Conservation (phyloP, 2,329 filamentous ascomycete genomes). For the Pseudocercospora musae region DNA sequence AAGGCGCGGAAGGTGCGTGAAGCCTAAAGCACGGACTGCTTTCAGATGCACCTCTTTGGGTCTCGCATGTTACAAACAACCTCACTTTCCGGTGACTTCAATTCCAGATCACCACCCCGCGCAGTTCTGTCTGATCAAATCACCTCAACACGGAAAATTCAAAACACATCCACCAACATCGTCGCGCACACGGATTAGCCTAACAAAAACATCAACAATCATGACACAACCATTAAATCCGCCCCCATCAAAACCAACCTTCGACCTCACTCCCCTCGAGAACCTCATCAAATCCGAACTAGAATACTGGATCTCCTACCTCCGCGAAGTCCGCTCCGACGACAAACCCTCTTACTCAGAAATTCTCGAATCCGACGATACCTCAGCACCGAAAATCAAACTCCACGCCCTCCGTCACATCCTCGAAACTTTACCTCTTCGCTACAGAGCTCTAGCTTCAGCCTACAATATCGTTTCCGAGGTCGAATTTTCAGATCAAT, state of each 20-base stretch:
- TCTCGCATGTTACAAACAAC: not conserved
- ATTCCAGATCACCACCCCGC: not conserved
- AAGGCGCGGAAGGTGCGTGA: not conserved
- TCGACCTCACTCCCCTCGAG: slow-evolving; percentile 2
- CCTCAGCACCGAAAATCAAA: not conserved
- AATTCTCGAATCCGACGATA: not conserved
- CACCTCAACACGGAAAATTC: not conserved
- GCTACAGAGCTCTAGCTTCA: slow-evolving; percentile 9
- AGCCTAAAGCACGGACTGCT: not conserved
- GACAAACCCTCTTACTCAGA: not conserved
- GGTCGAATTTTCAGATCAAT: not conserved
- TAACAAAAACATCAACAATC: not conserved
- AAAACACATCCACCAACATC: not conserved
- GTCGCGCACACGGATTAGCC: not conserved
- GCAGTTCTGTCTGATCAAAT: not conserved
- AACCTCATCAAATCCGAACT: slow-evolving; percentile 11
- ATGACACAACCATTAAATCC: not conserved
- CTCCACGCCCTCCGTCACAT: slow-evolving; percentile 4
- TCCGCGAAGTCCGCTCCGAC: not conserved
- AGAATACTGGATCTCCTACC: slow-evolving; percentile 11
- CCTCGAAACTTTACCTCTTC: slow-evolving; percentile 16
- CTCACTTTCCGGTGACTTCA: not conserved
- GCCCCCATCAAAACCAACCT: not conserved
- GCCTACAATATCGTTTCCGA: slow-evolving; percentile 1
- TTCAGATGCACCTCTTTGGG: not conserved